Percentiles rank a stretch among this genome's conserved stretches.
phyloP scores from a whole-genome alignment of 2,329 filamentous ascomycete genomes.

The Phoma sp. region DNA sequence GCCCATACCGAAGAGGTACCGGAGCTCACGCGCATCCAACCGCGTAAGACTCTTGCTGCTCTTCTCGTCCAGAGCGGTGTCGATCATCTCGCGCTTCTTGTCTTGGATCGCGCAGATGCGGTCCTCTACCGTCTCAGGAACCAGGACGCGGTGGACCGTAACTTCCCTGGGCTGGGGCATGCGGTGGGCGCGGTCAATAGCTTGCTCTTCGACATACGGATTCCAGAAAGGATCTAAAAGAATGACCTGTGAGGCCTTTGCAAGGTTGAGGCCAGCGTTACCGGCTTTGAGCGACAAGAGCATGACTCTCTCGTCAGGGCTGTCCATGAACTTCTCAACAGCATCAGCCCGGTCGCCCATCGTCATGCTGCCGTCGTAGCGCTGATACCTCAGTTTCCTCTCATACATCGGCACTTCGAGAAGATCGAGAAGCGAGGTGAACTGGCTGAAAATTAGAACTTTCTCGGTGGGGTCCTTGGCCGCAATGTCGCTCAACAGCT shows the following conservation, averaged over 20 bases:
- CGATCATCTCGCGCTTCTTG: conserved; percentile 77
- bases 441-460: conserved; percentile 82
- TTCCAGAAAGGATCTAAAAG: conserved; percentile 96
- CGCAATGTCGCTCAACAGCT: conserved; percentile 64
- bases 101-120: conserved; percentile 81
- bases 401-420: conserved; percentile 73
- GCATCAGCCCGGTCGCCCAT: conserved; percentile 69
- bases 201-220: conserved; percentile 90
- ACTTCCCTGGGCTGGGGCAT: conserved; percentile 81
- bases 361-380: conserved; percentile 80
- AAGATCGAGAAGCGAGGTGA: conserved; percentile 78
- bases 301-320: conserved; percentile 69
- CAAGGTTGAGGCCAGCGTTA: conserved; percentile 86
- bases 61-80: conserved; percentile 79
- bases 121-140: conserved; percentile 83
- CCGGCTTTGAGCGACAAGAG: conserved; percentile 80
- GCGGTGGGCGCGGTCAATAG: conserved; percentile 86
- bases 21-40: conserved; percentile 70
- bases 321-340: conserved; percentile 70
- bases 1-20: conserved; percentile 68
- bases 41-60: conserved; percentile 70
- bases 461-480: conserved; percentile 67
- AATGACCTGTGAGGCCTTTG: conserved; percentile 82
- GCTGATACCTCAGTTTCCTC: conserved; percentile 65
- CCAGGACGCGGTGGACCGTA: conserved; percentile 78